phyloP scores from a whole-genome alignment of 805 yeast genomes.

The Spathaspora arborariae region DNA sequence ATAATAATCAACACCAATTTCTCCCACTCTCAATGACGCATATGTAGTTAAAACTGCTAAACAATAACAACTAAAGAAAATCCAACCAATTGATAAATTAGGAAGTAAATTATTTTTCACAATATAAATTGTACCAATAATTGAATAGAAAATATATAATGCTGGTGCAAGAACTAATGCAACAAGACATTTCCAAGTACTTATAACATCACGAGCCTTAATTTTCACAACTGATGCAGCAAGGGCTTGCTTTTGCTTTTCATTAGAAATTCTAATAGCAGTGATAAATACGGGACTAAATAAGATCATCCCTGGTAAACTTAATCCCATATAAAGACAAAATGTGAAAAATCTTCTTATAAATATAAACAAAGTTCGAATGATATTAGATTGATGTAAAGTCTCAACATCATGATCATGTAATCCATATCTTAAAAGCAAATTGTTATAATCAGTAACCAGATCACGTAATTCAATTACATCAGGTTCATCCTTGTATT shows the following conservation, averaged over 20 bases:
- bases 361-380: constrained; percentile 21
- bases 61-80: constrained; percentile 29
- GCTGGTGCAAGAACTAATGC: constrained; percentile 39
- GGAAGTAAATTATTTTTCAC: constrained; percentile 3
- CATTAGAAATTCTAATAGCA: constrained; percentile 27
- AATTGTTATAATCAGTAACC: constrained; percentile 32
- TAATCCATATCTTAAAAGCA: constrained; percentile 28
- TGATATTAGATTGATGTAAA: constrained; percentile 19
- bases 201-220: constrained; percentile 39
- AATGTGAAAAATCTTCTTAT: constrained; percentile 23
- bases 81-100: constrained; percentile 11
- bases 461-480: constrained; percentile 25
- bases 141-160: constrained; percentile 36
- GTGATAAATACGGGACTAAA: constrained; percentile 39
- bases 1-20: constrained; percentile 39
- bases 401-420: constrained; percentile 41
- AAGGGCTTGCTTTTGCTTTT: constrained; percentile 36
- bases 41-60: constrained; percentile 38
- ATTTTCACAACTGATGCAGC: constrained; percentile 37
- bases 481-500: constrained; percentile 30
- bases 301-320: constrained; percentile 35
- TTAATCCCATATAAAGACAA: constrained; percentile 26
- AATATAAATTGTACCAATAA: constrained; percentile 25
- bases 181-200: constrained; percentile 42
- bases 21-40: constrained; percentile 39